A percentile compares a stretch with the other conserved stretches of the same genome.
These are phyloP conservation scores for Lavandula angustifolia DNA, from an alignment of 257 asterid genomes.

Conservation along the genomic window DNA sequence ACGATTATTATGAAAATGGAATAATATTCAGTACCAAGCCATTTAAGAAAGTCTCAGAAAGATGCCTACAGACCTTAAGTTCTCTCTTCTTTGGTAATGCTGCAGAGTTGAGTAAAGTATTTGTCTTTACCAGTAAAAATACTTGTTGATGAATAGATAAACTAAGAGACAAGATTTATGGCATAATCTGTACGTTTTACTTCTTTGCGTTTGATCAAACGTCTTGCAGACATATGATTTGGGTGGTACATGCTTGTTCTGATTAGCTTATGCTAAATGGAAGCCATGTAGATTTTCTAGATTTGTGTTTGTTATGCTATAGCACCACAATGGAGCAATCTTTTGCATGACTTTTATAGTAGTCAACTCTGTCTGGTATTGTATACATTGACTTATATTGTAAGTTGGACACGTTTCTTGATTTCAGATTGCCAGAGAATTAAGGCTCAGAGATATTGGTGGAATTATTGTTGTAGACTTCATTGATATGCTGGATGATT, in stretches of 20 bases:
- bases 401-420: slow-evolving; percentile 28
- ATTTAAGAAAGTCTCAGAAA: too few relatives aligned
- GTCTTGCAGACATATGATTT: slow-evolving; percentile 12
- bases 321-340: slow-evolving; percentile 20
- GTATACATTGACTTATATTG: slow-evolving; percentile 23
- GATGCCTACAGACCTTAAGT: not conserved
- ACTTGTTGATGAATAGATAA: slow-evolving; percentile 23
- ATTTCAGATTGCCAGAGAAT: slow-evolving; percentile 91
- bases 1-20: too few relatives aligned
- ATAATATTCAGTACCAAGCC: too few relatives aligned
- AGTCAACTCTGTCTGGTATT: slow-evolving; percentile 2
- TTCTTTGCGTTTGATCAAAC: slow-evolving; percentile 5
- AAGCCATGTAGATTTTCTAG: slow-evolving; percentile 15
- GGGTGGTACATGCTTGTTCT: slow-evolving; percentile 11
- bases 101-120: not conserved
- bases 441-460: slow-evolving; percentile 96
- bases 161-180: slow-evolving; percentile 6
- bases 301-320: slow-evolving; percentile 22
- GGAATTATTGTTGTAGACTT: slow-evolving; percentile 97
- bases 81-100: slow-evolving; percentile 5
- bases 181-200: not conserved
- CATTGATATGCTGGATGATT: slow-evolving; percentile 94
- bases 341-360: slow-evolving; percentile 7
- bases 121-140: not conserved
- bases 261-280: slow-evolving; percentile 21